Conservation (phyloP, 2,329 filamentous ascomycete genomes). For the Xenosphaeropsis pyriputrescens region DNA sequence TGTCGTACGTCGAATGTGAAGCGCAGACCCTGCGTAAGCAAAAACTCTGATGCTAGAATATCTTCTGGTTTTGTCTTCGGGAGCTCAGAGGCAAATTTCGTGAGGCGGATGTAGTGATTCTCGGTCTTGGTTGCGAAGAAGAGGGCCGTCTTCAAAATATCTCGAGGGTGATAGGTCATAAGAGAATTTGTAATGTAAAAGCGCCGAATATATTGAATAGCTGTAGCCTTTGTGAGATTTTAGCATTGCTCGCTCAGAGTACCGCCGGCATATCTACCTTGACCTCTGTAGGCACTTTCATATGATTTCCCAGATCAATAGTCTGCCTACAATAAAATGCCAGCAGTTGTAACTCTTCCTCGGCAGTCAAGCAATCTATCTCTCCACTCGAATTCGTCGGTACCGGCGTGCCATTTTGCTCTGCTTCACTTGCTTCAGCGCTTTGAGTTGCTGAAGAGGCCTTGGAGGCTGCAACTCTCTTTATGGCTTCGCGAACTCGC, state of each 20-base stretch:
- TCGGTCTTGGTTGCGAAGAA: conserved; percentile 94
- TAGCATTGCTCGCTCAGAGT: background rate
- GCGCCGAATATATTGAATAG: conserved; percentile 56
- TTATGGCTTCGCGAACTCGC: conserved; percentile 42
- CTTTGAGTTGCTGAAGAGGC: conserved; percentile 13
- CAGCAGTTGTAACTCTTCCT: conserved; percentile 72
- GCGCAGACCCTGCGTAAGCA: conserved; percentile 79
- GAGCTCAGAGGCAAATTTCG: conserved; percentile 54
- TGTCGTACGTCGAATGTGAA: conserved; percentile 92
- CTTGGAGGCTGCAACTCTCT: conserved; percentile 25
- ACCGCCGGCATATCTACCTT: conserved; percentile 27
- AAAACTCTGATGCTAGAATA: conserved; percentile 81
- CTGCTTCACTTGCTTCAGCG: conserved; percentile 14
- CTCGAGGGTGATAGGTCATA: conserved; percentile 89
- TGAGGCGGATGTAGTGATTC: conserved; percentile 48
- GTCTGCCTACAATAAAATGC: conserved; percentile 59
- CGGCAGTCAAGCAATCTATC: conserved; percentile 67
- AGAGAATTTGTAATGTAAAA: conserved; percentile 94
- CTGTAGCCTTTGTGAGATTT: conserved; percentile 17
- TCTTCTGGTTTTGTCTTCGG: conserved; percentile 61
- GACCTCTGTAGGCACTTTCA: conserved; percentile 44
- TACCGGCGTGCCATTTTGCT: conserved; percentile 10
- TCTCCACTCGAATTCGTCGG: conserved; percentile 21
- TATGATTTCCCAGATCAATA: conserved; percentile 40
- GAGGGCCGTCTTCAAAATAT: conserved; percentile 77